A percentile compares a stretch with the other conserved stretches of the same genome.
Evolutionary conservation across 2,329 filamentous ascomycete species (phyloP).

Genomic region (Mollisiaceae sp.): DNA sequence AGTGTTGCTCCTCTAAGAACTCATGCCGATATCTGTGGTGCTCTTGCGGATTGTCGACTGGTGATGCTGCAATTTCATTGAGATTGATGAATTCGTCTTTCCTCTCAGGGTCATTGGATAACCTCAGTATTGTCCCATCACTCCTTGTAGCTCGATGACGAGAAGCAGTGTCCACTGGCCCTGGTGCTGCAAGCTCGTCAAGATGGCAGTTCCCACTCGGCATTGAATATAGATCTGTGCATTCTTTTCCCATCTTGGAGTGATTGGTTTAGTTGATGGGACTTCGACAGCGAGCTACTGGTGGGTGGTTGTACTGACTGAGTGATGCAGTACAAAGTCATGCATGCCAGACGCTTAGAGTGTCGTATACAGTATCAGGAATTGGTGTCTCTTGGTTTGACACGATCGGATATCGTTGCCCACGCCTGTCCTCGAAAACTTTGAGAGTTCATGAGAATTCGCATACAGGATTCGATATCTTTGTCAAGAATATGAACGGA

Average conservation of each 20-base stretch:
- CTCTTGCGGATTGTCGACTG: slow-evolving; percentile 25
- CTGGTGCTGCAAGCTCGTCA: slow-evolving; percentile 15
- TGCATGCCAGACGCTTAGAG: background rate
- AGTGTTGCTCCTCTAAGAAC: slow-evolving; percentile 22
- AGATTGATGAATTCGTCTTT: slow-evolving; percentile 20
- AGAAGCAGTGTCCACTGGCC: background rate
- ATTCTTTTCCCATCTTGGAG: background rate
- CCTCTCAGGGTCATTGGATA: slow-evolving; percentile 16
- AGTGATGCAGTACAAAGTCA: background rate
- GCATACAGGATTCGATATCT: background rate
- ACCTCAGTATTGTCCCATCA: background rate
- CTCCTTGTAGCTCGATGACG: background rate
- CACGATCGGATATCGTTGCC: background rate
- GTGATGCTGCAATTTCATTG: slow-evolving; percentile 23
- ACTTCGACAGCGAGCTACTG: background rate
- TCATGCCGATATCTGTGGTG: slow-evolving; percentile 19
- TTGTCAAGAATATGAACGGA: background rate
- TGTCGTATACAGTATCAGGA: background rate
- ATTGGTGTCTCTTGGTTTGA: background rate
- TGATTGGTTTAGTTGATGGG: background rate
- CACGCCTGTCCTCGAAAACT: background rate
- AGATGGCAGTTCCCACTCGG: background rate
- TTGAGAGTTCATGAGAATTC: background rate
- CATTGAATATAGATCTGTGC: background rate
- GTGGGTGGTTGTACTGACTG: background rate